A percentile compares a stretch with the other conserved stretches of the same genome.
Evolutionary conservation across 1,284 basidiomycete species (phyloP).

Genomic region (Testicularia cyperi): DNA sequence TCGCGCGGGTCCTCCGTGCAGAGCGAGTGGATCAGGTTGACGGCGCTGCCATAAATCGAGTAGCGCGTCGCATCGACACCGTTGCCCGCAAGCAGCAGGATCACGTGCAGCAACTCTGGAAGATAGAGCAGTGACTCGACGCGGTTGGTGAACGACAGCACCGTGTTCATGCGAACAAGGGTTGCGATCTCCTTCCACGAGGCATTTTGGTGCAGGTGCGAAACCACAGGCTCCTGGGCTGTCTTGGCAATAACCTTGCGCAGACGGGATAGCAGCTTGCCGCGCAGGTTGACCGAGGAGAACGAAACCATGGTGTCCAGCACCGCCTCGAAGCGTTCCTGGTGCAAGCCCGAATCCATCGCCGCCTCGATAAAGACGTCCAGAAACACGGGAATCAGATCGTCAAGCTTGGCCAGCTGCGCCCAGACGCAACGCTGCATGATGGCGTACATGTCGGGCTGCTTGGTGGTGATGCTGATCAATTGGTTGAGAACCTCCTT

Average conservation of each 20-base stretch:
- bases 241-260: conserved; percentile 54
- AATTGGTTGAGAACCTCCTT: conserved; percentile 54
- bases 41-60: conserved; percentile 49
- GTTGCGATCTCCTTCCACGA: conserved; percentile 58
- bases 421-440: conserved; percentile 56
- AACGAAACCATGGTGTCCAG: conserved; percentile 58
- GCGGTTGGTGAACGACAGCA: conserved; percentile 52
- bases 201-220: conserved; percentile 46
- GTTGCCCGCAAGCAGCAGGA: conserved; percentile 52
- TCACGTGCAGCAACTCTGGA: conserved; percentile 52
- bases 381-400: conserved; percentile 50
- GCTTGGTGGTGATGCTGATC: conserved; percentile 55
- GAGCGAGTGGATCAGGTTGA: conserved; percentile 55
- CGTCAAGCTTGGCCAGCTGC: conserved; percentile 53
- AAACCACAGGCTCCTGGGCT: conserved; percentile 44
- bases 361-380: conserved; percentile 55
- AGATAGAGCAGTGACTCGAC: conserved; percentile 51
- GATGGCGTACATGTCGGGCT: conserved; percentile 54
- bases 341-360: conserved; percentile 54
- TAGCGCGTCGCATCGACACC: conserved; percentile 49
- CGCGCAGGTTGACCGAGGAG: conserved; percentile 52
- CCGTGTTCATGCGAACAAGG: conserved; percentile 55
- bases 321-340: conserved; percentile 53
- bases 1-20: conserved; percentile 53
- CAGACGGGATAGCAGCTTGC: conserved; percentile 52